These are phyloP conservation scores for Coniochaeta sp. DNA, from an alignment of 2,329 filamentous ascomycete genomes.

Conservation along the genomic window DNA sequence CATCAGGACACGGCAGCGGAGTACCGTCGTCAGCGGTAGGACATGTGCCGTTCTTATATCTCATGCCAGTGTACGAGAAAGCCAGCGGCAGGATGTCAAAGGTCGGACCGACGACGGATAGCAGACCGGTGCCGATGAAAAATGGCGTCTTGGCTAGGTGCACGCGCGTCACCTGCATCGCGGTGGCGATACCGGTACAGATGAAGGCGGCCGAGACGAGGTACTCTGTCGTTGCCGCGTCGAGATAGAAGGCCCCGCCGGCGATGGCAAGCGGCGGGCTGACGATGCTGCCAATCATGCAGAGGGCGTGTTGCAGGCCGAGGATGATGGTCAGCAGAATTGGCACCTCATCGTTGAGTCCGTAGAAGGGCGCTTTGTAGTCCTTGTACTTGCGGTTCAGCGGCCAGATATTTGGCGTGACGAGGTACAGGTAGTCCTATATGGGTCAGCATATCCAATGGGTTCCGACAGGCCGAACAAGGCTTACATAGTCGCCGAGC, in stretches of 20 bases:
- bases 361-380: slow-evolving; percentile 57
- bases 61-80: slow-evolving; percentile 51
- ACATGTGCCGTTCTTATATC: slow-evolving; percentile 58
- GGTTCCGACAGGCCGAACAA: background rate
- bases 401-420: slow-evolving; percentile 44
- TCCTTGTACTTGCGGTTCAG: slow-evolving; percentile 47
- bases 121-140: slow-evolving; percentile 56
- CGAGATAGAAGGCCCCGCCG: slow-evolving; percentile 49
- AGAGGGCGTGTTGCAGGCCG: slow-evolving; percentile 62
- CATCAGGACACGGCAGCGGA: slow-evolving; percentile 53
- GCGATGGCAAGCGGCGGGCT: slow-evolving; percentile 56
- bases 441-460: background rate
- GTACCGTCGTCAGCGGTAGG: slow-evolving; percentile 47
- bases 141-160: slow-evolving; percentile 57
- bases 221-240: slow-evolving; percentile 47
- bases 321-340: slow-evolving; percentile 58
- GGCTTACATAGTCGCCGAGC: slow-evolving; percentile 27
- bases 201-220: slow-evolving; percentile 64
- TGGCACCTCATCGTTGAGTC: slow-evolving; percentile 60
- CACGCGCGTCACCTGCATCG: slow-evolving; percentile 59
- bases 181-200: slow-evolving; percentile 56
- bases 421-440: slow-evolving; percentile 28
- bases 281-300: slow-evolving; percentile 54
- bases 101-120: slow-evolving; percentile 61
- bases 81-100: slow-evolving; percentile 61